These are phyloP conservation scores for Debaryomyces sp. DNA, from an alignment of 1,139 yeast species.

Conservation along the genomic window DNA sequence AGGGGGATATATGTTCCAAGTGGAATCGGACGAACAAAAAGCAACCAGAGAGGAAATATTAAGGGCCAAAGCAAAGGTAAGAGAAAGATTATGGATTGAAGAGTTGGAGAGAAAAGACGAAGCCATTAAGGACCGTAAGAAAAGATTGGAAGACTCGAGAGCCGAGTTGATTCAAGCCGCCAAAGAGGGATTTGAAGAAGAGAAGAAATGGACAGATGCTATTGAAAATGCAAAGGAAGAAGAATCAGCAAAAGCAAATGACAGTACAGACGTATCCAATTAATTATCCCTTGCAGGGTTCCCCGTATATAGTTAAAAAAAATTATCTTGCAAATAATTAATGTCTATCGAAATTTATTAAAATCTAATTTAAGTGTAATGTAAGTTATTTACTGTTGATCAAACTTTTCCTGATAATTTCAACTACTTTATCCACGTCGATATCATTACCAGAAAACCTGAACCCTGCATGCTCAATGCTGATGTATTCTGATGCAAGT, in stretches of 20 bases:
- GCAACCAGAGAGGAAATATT: slow-evolving; percentile 61
- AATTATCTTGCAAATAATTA: background rate
- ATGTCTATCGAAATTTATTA: background rate
- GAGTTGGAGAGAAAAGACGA: slow-evolving; percentile 84
- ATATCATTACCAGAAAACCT: slow-evolving; percentile 7
- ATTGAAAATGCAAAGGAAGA: background rate
- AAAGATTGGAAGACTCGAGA: slow-evolving; percentile 42
- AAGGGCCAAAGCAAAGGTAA: slow-evolving; percentile 75
- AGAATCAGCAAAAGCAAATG: background rate
- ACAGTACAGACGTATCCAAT: background rate
- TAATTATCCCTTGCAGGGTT: background rate
- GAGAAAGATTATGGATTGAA: slow-evolving; percentile 89
- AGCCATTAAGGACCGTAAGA: slow-evolving; percentile 66
- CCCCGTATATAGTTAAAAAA: background rate
- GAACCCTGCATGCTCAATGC: slow-evolving; percentile 10
- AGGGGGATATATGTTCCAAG: slow-evolving; percentile 71
- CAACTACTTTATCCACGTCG: slow-evolving; percentile 7
- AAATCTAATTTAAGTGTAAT: background rate
- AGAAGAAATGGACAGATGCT: slow-evolving; percentile 10
- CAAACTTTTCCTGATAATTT: slow-evolving; percentile 4
- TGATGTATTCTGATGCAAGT: slow-evolving; percentile 7
- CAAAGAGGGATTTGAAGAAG: slow-evolving; percentile 40
- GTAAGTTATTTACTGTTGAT: background rate
- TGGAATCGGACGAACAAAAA: slow-evolving; percentile 39
- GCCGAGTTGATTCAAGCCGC: slow-evolving; percentile 44